Base-by-base conservation (phyloP, 345 rosid genomes). In the Geranium rotundifolium region DNA sequence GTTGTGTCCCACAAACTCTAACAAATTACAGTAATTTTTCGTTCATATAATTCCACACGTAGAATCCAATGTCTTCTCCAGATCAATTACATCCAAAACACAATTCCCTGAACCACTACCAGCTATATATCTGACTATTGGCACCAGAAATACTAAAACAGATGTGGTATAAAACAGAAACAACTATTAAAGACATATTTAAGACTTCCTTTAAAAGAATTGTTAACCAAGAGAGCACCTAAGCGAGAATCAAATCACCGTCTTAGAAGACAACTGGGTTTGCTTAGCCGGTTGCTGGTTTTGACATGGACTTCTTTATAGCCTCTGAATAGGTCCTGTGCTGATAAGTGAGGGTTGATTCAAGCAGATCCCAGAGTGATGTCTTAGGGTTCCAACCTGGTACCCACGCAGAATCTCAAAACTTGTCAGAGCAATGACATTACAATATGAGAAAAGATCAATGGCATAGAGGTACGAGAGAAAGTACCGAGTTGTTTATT, bases 311-410 rank as follows among this genome's bases (percentile, higher is more conserved):
- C 73, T 83, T 77, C 90, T 84, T 89, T 67, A 92, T 73, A 56
- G 97, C 98, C 80, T 92, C 97, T 0, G 95, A 85, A 31, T 87
- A 92, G 15, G 97, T 92, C 81, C 81, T 81, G 27, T 23, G 27
- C 27, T 23, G 27, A 23, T 23, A 23, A 23, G 27, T 23, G 27
- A 23, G 27, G 27, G 97, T 92, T 29, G 95, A 89, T 65, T 92
- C 97, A 0, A 92, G 96, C 77, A 92, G 77, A 69, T 92, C 95
- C 95, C 93, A 92, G 3, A 92, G 79, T 0, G 96, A 89, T 63
- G 97, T 92, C 87, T 87, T 89, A 1, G 98, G 98, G 74, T 89
- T 69, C 98, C 97, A 92, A 65, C 98, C 98, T 85, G 76, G 50
- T 29, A 65, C 58, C 54, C 14, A 23, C 19, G 37, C 9, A 19